Base-by-base conservation (phyloP, 441 rosid species). In the Pelargonium exstipulatum region DNA sequence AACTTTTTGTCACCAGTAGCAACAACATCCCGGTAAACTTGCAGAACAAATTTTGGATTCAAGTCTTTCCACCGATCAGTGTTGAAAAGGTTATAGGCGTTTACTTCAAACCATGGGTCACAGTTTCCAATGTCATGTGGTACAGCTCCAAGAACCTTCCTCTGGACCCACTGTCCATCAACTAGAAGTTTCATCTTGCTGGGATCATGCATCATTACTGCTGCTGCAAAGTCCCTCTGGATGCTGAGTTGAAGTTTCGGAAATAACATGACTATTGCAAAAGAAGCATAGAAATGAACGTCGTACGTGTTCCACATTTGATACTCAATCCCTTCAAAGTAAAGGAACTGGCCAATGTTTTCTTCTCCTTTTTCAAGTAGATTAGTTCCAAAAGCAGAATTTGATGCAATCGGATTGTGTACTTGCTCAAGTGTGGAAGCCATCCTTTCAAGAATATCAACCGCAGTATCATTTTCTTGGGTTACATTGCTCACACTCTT, bases 51-150 rank as follows among this genome's bases (percentile, higher is more conserved):
- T 70, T 93, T 93, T 7, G 96, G 89, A 73, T 93, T 89, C 84
- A 93, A 76, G 81, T 91, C 98, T 79, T 93, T 91, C 98, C 97
- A 93, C 43, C 88, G 64, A 69, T 83, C 90, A 0, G 95, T 89
- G 74, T 89, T 72, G 60, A 88, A 82, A 65, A 93, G 77, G 63
- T 64, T 80, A 74, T 93, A 93, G 2, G 88, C 89, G 61, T 93
- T 91, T 4, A 91, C 90, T 80, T 89, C 92, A 75, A 87, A 90
- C 97, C 97, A 94, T 0, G 98, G 97, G 69, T 94, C 95, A 62
- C 76, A 49, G 13, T 84, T 70, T 61, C 98, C 97, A 43, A 94
- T 80, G 73, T 94, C 96, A 70, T 91, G 98, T 37, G 97, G 98
- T 74, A 94, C 93, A 29, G 94, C 96, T 65, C 96, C 98, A 69